Evolutionary conservation across 2,329 filamentous ascomycete genomes (phyloP).

Genomic region (Fusarium nodosum): DNA sequence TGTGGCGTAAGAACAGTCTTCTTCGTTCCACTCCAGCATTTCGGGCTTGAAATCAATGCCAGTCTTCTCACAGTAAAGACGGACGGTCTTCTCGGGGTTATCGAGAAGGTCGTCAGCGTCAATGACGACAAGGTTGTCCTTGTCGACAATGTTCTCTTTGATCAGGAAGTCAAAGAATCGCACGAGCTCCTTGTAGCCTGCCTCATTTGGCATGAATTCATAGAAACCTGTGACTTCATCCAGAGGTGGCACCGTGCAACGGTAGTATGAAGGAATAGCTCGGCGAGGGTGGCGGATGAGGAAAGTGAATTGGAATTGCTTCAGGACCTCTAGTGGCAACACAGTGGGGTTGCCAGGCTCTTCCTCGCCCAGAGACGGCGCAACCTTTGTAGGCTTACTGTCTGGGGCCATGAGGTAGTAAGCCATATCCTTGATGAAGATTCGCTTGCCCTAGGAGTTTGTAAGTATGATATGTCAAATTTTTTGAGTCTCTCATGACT

Average conservation of each 20-base stretch:
- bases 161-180: slow-evolving; percentile 88
- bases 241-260: slow-evolving; percentile 91
- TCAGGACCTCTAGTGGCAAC: slow-evolving; percentile 79
- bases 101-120: slow-evolving; percentile 96
- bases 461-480: slow-evolving; percentile 43
- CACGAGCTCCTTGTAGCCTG: slow-evolving; percentile 90
- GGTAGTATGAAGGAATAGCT: slow-evolving; percentile 93
- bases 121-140: slow-evolving; percentile 82
- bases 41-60: slow-evolving; percentile 79
- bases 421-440: slow-evolving; percentile 98
- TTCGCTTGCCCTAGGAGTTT: slow-evolving; percentile 78
- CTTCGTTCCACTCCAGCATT: slow-evolving; percentile 89
- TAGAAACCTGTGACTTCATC: slow-evolving; percentile 86
- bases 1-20: slow-evolving; percentile 78
- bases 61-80: slow-evolving; percentile 84
- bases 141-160: slow-evolving; percentile 77
- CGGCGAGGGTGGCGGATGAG: slow-evolving; percentile 95
- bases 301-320: slow-evolving; percentile 93
- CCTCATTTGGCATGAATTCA: slow-evolving; percentile 88
- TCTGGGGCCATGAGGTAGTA: slow-evolving; percentile 89
- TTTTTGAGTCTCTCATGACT: slow-evolving; percentile 1
- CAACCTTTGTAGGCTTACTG: slow-evolving; percentile 75
- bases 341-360: slow-evolving; percentile 87
- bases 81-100: slow-evolving; percentile 80
- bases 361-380: slow-evolving; percentile 78